phyloP scores from a whole-genome alignment of 495 filamentous ascomycete species.

The Neurospora intermedia region DNA sequence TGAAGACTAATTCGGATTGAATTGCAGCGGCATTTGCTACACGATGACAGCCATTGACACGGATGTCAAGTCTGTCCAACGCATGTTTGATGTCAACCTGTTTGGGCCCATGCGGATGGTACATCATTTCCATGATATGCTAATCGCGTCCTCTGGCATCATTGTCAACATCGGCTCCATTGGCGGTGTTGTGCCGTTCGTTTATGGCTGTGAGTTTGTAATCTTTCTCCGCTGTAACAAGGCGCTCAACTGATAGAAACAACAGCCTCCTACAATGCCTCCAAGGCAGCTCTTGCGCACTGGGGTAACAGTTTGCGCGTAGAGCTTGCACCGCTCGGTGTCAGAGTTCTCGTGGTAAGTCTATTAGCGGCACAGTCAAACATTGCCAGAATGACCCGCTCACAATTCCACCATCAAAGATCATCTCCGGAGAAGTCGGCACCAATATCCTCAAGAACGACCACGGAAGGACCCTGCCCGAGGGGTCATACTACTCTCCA shows the following conservation, averaged over 20 bases:
- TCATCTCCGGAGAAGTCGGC: not conserved
- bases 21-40: not conserved
- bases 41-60: not conserved
- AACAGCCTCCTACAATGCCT: not conserved
- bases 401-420: not conserved
- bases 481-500: not conserved
- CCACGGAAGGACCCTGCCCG: not conserved
- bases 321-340: not conserved
- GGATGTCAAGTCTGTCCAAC: not conserved
- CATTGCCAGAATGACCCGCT: rapidly evolving
- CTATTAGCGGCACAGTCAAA: rapidly evolving
- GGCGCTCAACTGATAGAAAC: not conserved
- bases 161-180: not conserved
- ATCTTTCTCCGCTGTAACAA: not conserved
- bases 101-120: not conserved
- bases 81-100: not conserved
- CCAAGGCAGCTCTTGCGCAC: not conserved
- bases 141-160: not conserved
- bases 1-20: not conserved
- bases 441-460: not conserved
- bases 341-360: not conserved
- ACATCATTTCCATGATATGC: not conserved
- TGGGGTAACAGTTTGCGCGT: not conserved
- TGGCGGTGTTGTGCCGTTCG: not conserved
- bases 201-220: not conserved